Evolutionary conservation across 768 basidiomycete species (phyloP), one percentile per base, ranked within the genome.

Genomic region (Rhodotorula diobovata): DNA sequence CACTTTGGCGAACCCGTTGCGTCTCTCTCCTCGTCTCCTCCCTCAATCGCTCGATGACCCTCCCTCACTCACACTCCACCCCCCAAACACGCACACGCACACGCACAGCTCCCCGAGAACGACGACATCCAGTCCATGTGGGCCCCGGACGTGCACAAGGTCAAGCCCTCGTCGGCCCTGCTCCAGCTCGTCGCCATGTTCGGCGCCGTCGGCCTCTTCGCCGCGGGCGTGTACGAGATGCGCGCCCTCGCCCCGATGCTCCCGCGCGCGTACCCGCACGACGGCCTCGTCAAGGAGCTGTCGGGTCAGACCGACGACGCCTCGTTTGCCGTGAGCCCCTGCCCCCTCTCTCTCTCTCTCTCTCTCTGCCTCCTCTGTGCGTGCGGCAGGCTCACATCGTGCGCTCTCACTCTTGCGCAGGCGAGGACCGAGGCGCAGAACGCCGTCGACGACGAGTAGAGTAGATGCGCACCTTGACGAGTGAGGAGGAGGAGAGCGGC

Each of bases 51-150:
- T n/a, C n/a, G n/a, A n/a, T n/a, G n/a, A n/a, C n/a, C 48, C 39
- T 51, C 37, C 35, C 23, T 14, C 45, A 45, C 16, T 18, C 15
- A 11, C 45, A 45, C 45, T 11, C 10, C 45, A 45, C 45, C 16
- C 45, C 5, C 45, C 16, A 46, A 16, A 46, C 45, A 18, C 35
- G 46, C 32, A 28, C 20, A 35, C n/a, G 18, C n/a, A 7, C 48
- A 2, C 7, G 3, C 32, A 32, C 68, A 82, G 82, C 63, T 82
- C 21, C 81, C 81, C 68, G 81, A 82, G 77, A 79, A 80, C 59
- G 81, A 82, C 67, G 82, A 83, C 72, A 74, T 79, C 14, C 78
- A 81, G 37, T 78, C 78, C 15, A 81, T 83, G 80, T 82, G 81
- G 81, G 80, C 80, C 20, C 82, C 82, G 34, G 82, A 83, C 64